Base-by-base conservation (phyloP, 2,329 filamentous ascomycete genomes). In the Elsinoe australis region DNA sequence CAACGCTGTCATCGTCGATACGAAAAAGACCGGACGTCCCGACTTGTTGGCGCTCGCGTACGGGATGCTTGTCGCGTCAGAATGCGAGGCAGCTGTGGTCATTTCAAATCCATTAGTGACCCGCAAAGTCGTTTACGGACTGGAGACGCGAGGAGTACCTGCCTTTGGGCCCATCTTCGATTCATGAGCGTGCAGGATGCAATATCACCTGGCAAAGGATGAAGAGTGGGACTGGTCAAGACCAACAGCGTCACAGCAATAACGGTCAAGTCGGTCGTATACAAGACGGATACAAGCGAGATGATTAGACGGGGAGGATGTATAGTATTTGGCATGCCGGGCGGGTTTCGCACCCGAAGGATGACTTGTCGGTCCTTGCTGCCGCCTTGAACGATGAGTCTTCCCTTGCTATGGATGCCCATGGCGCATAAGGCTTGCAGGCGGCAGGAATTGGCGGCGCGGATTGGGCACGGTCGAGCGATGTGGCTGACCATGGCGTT, bases 81-180 rank as follows among this genome's bases (percentile, higher is more conserved):
- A 65, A 0, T 73, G 74, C 1, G 83, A 87, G 69, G 84, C 82
- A 2, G 81, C 87, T 29, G 80, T 86, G 58, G 74, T 87, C 51
- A 82, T 88, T 57, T 80, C 79, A 49, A 88, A 87, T 60, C 77
- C 80, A 50, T 73, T 66, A 49, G 73, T 86, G 26, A 87, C 83
- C 14, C 73, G 73, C 58, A 78, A 77, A 66, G 71, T 87, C 1
- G 82, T 87, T 0, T 83, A 80, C 59, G 80, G 75, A 6, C 66
- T 88, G 44, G 82, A 87, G 65, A 72, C 70, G 29, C 71, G 80
- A 49, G 81, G 82, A 0, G 64, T 87, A 5, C 72, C 78, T 2
- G 82, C 82, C 6, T 87, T 76, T 64, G 85, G 84, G 5, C 81
- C 84, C 6, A 85, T 88, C 56, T 88, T 82, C 67, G 85, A 88